Evolutionary conservation across 2,329 filamentous ascomycete genomes (phyloP).

Genomic region (Didymosphaeria variabile): DNA sequence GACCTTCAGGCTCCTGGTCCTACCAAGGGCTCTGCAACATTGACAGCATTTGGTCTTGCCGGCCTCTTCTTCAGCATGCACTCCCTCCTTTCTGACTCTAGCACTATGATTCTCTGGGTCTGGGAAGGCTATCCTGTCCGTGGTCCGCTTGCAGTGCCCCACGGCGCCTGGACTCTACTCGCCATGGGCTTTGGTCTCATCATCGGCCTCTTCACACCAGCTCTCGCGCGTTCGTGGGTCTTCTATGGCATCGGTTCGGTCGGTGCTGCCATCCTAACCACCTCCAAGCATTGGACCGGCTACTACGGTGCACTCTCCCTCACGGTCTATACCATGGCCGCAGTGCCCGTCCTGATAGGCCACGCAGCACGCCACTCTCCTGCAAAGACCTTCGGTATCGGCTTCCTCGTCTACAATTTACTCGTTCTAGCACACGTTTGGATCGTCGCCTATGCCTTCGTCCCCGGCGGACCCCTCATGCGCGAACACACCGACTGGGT

Average conservation of each 20-base stretch:
- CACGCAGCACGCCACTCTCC: slow-evolving; percentile 81
- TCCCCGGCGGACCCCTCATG: slow-evolving; percentile 90
- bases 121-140: slow-evolving; percentile 96
- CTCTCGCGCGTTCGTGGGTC: slow-evolving; percentile 78
- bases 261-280: slow-evolving; percentile 81
- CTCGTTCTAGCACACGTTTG: slow-evolving; percentile 97
- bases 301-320: slow-evolving; percentile 83
- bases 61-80: slow-evolving; percentile 90
- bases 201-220: slow-evolving; percentile 77
- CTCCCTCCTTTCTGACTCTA: slow-evolving; percentile 92
- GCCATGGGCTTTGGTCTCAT: slow-evolving; percentile 86
- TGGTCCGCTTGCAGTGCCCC: slow-evolving; percentile 87
- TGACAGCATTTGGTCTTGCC: slow-evolving; percentile 80
- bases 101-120: slow-evolving; percentile 98
- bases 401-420: slow-evolving; percentile 91
- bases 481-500: slow-evolving; percentile 96
- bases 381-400: slow-evolving; percentile 82
- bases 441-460: slow-evolving; percentile 98
- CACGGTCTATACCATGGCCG: slow-evolving; percentile 82
- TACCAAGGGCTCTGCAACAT: slow-evolving; percentile 71
- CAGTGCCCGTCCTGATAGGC: slow-evolving; percentile 76
- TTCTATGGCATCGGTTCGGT: slow-evolving; percentile 79
- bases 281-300: slow-evolving; percentile 83
- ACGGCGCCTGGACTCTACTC: slow-evolving; percentile 85
- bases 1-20: slow-evolving; percentile 62